These are phyloP conservation scores for Rhododendron griersonianum DNA, from an alignment of 148 eudicot genomes.

Conservation along the genomic window DNA sequence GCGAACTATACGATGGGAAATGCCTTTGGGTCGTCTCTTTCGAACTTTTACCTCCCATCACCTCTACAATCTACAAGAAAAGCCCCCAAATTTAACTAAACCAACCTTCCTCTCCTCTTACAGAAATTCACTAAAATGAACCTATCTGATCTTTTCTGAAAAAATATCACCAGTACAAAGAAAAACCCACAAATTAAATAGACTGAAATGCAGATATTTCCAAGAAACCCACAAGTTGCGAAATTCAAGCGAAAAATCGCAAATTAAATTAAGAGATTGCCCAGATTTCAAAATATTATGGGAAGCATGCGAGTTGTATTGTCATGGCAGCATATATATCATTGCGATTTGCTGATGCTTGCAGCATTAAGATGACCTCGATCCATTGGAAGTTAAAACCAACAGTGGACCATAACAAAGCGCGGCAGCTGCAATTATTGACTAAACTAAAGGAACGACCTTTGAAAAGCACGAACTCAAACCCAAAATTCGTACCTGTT, in stretches of 20 bases:
- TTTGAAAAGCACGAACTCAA: neutral
- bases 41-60: slow-evolving; percentile 31
- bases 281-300: neutral
- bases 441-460: neutral
- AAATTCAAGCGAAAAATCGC: neutral
- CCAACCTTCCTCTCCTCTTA: neutral
- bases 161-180: neutral
- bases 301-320: neutral
- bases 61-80: slow-evolving; percentile 2
- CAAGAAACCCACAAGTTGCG: neutral
- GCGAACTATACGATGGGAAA: slow-evolving; percentile 7
- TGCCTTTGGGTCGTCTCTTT: slow-evolving; percentile 9
- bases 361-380: neutral
- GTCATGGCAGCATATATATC: neutral
- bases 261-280: neutral
- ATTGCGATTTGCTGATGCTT: neutral
- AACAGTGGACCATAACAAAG: neutral
- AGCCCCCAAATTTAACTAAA: neutral
- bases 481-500: slow-evolving; percentile 2
- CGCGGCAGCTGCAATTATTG: slow-evolving; percentile 7
- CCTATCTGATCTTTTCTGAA: neutral
- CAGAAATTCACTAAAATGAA: neutral
- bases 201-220: neutral
- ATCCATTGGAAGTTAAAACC: too few species aligned
- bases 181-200: neutral